These are phyloP conservation scores for Ustanciosporium gigantosporum DNA, from an alignment of 1,284 basidiomycete species.

Conservation along the genomic window DNA sequence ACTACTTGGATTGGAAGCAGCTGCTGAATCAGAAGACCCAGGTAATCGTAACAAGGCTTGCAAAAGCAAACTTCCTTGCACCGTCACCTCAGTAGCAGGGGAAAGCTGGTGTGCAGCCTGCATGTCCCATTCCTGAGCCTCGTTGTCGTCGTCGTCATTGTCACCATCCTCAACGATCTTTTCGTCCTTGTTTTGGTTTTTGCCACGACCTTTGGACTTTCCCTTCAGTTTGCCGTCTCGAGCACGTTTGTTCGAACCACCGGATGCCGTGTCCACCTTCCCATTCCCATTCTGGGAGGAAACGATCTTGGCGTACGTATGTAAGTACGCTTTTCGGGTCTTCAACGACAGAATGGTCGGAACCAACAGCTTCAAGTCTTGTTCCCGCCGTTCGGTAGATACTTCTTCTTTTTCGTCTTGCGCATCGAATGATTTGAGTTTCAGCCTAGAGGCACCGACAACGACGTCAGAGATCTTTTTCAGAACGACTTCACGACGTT, in stretches of 20 bases:
- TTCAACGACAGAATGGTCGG: conserved; percentile 28
- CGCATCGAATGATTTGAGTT: background rate
- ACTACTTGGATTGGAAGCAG: too few relatives aligned
- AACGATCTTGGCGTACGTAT: conserved; percentile 7
- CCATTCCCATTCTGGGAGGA: too few relatives aligned
- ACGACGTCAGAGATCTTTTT: conserved; percentile 6
- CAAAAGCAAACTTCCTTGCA: conserved; percentile 53
- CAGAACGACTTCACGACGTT: conserved; percentile 12
- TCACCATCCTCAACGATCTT: background rate
- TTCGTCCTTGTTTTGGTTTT: too few relatives aligned
- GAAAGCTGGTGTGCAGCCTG: conserved; percentile 13
- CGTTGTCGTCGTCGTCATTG: conserved; percentile 8
- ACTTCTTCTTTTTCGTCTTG: background rate
- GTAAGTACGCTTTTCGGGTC: conserved; percentile 36
- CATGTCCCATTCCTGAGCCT: conserved; percentile 12
- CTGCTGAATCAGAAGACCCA: conserved; percentile 20
- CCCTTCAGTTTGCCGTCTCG: too few relatives aligned
- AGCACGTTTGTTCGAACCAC: too few relatives aligned
- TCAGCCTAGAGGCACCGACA: conserved; percentile 14
- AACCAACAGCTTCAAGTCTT: conserved; percentile 18
- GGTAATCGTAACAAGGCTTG: conserved; percentile 44
- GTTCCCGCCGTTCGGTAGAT: too few relatives aligned
- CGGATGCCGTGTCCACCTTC: too few relatives aligned
- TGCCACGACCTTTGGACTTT: background rate
- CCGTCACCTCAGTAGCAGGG: conserved; percentile 6